These are phyloP conservation scores for Blastobotrys attinorum DNA, from an alignment of 805 yeast species.

Conservation along the genomic window DNA sequence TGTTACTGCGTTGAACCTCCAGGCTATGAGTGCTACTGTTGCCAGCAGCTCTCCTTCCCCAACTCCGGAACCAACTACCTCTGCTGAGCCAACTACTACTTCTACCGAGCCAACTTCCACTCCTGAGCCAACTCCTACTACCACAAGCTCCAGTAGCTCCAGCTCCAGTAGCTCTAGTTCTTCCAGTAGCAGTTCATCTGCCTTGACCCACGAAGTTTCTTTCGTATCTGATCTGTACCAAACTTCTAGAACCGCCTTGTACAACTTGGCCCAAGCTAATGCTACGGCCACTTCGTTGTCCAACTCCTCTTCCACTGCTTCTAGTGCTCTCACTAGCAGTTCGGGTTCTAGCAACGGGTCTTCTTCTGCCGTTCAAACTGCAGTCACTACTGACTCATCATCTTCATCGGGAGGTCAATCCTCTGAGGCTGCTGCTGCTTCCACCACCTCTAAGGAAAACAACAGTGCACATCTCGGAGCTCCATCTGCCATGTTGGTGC, in stretches of 20 bases:
- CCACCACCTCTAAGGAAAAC: neutral
- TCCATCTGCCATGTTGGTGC: neutral
- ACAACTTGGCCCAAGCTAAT: conserved; percentile 12
- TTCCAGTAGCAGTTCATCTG: conserved; percentile 3
- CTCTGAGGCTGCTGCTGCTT: neutral
- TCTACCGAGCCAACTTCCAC: neutral
- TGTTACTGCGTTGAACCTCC: too few species aligned
- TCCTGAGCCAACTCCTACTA: conserved; percentile 2
- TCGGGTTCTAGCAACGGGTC: neutral
- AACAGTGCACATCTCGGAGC: neutral
- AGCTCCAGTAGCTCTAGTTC: conserved; percentile 1
- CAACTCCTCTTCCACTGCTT: neutral
- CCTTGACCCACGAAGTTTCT: conserved; percentile 4
- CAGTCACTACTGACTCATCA: too few species aligned
- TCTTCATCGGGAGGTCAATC: too few species aligned
- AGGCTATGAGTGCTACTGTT: too few species aligned
- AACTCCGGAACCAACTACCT: conserved; percentile 3
- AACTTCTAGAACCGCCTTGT: conserved; percentile 13
- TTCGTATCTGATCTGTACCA: conserved; percentile 9
- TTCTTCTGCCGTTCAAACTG: too few species aligned
- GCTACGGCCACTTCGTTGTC: conserved; percentile 1
- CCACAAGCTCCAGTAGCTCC: conserved; percentile 1
- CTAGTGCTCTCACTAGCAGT: neutral
- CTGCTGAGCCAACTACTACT: neutral
- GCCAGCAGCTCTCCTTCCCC: conserved; percentile 2